Evolutionary conservation across 345 rosid genomes (phyloP), one percentile per base, ranked within the genome.

Genomic region (Clarkia xantiana): DNA sequence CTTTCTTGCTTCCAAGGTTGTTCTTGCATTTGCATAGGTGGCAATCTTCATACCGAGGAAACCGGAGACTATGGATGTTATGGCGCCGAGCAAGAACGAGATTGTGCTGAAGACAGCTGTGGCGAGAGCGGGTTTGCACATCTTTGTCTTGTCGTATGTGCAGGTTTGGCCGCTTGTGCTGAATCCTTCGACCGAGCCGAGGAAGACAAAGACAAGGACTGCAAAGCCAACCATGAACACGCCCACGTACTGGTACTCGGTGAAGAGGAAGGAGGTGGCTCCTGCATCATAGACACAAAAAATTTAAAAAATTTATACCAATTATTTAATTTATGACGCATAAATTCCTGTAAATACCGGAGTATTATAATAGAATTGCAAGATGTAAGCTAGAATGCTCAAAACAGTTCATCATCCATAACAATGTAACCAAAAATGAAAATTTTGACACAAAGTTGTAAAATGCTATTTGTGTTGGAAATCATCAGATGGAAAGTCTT

Each of bases 11-110:
- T 86, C 93, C 55, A 86, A 69, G 42, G 95, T 86, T 51, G 95
- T 86, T 62, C 93, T 82, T 25, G 95, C 93, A 61, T 86, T 86
- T 9, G 95, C 95, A 57, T 74, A 86, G 10, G 95, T 82, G 16
- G 95, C 91, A 61, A 86, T 86, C 72, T 86, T 86, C 93, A 86
- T 86, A 14, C 95, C 95, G 57, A 82, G 93, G 68, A 86, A 85
- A 46, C 95, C 95, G 62, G 95, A 85, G 38, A 85, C 63, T 42
- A 86, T 70, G 18, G 95, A 82, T 25, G 95, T 85, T 45, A 77
- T 18, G 12, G 75, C 91, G 22, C 95, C 95, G 11, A 85, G 88
- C 59, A 82, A 48, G 59, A 81, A 85, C 49, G 95, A 63, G 45
- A 79, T 10, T 12, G 91, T 85, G 70, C 95, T 82, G 69, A 86